A percentile compares a stretch with the other conserved stretches of the same genome.
Evolutionary conservation across 495 filamentous ascomycete species (phyloP).

Genomic region (Lepraria neglecta): DNA sequence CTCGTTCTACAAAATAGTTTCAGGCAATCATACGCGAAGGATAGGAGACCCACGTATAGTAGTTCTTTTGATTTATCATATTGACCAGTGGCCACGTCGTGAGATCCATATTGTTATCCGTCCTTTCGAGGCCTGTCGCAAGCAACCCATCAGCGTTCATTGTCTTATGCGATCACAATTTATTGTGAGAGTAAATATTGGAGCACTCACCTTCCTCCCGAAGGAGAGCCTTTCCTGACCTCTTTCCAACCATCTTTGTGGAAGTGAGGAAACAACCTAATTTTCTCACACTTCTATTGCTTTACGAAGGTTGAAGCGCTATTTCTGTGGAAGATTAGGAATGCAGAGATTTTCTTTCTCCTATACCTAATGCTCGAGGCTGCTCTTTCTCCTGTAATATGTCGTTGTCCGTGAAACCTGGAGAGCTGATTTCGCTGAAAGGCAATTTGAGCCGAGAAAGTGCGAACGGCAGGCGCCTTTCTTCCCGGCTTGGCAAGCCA

Average conservation of each 20-base stretch:
- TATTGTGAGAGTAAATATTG: neutral
- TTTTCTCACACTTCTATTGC: neutral
- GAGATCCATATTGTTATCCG: constrained; percentile 94
- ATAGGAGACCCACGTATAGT: constrained; percentile 74
- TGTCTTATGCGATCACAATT: neutral
- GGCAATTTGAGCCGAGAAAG: neutral
- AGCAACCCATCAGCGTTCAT: constrained; percentile 3
- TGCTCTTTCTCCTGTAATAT: neutral
- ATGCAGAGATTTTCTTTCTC: no score
- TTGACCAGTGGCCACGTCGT: constrained; percentile 87
- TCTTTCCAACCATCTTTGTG: constrained; percentile 55
- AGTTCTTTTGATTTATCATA: constrained; percentile 98
- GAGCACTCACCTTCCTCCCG: constrained; percentile 52
- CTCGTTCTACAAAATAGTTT: neutral
- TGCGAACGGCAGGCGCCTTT: neutral
- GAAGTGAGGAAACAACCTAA: neutral
- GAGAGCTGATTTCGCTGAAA: neutral
- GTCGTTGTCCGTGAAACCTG: neutral
- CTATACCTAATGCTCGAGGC: no score
- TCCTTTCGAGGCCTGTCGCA: constrained; percentile 73
- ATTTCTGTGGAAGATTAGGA: no score
- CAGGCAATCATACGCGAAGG: no score
- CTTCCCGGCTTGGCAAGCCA: neutral
- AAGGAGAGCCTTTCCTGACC: constrained; percentile 56
- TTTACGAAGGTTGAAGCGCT: no score